These are phyloP conservation scores for Tricholoma saponaceum DNA, from an alignment of 768 basidiomycete genomes.

Conservation along the genomic window DNA sequence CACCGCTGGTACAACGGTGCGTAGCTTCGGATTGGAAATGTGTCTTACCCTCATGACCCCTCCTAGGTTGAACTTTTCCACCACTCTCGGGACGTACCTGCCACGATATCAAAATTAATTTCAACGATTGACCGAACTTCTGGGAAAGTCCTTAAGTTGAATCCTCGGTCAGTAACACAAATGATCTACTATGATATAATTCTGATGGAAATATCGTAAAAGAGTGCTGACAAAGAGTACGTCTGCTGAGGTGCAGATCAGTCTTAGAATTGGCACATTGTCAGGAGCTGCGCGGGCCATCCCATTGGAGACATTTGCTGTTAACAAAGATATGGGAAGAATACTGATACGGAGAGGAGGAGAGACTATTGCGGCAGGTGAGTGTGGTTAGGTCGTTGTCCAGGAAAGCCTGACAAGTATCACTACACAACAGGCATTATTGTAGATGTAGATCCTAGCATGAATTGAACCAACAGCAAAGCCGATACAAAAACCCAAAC, in stretches of 20 bases:
- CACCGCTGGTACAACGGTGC: constrained; percentile 79
- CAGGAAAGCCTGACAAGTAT: neutral
- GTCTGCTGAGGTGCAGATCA: constrained; percentile 85
- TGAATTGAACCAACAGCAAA: neutral
- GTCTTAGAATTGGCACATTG: constrained; percentile 54
- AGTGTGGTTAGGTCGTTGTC: constrained; percentile 9
- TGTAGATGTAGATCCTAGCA: neutral
- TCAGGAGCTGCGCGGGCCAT: constrained; percentile 57
- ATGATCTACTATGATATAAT: neutral
- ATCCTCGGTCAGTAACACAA: constrained; percentile 64
- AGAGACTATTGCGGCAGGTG: constrained; percentile 92
- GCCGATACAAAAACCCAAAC: neutral
- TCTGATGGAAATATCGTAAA: neutral
- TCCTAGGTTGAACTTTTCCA: constrained; percentile 88
- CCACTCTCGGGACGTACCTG: constrained; percentile 90
- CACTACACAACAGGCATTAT: neutral
- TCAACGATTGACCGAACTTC: constrained; percentile 74
- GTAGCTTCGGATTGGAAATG: constrained; percentile 12
- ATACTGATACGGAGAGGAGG: constrained; percentile 84
- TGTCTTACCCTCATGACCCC: neutral
- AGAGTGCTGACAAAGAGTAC: constrained; percentile 83
- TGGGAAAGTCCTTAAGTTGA: constrained; percentile 68
- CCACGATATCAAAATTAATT: constrained; percentile 78
- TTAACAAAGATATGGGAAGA: constrained; percentile 96
- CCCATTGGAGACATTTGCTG: constrained; percentile 80